Evolutionary conservation across 345 rosid species (phyloP).

Genomic region (Clarkia xantiana): DNA sequence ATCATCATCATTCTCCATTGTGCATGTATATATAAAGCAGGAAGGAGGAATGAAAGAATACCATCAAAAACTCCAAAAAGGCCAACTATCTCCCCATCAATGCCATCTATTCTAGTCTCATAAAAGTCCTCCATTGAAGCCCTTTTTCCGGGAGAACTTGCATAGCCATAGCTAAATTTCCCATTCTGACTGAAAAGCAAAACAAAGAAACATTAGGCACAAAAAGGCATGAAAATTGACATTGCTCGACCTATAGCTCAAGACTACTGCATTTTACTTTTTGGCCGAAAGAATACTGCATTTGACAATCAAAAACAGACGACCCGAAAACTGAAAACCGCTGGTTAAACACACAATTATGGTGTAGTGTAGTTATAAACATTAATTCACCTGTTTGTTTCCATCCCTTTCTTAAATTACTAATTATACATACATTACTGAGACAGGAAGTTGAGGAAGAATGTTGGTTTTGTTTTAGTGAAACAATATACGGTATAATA

Average conservation of each 20-base stretch:
- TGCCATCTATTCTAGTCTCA: slow-evolving; percentile 87
- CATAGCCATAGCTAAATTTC: slow-evolving; percentile 96
- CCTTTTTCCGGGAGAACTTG: slow-evolving; percentile 93
- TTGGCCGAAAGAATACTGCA: background rate
- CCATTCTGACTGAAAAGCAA: slow-evolving; percentile 62
- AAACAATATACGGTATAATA: too few species aligned
- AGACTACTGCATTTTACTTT: background rate
- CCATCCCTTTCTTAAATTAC: too few species aligned
- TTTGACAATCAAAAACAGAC: background rate
- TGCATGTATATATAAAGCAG: too few species aligned
- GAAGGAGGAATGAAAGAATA: slow-evolving; percentile 20
- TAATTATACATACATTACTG: too few species aligned
- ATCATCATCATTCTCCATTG: too few species aligned
- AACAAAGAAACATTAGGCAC: slow-evolving; percentile 6
- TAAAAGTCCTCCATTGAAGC: slow-evolving; percentile 98
- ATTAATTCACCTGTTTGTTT: too few species aligned
- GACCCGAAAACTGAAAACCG: too few species aligned
- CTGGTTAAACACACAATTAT: too few species aligned
- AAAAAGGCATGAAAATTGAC: background rate
- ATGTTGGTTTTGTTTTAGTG: too few species aligned
- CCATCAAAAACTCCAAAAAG: slow-evolving; percentile 99
- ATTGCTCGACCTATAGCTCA: background rate
- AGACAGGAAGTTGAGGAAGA: too few species aligned
- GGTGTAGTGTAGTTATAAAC: too few species aligned
- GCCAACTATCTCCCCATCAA: slow-evolving; percentile 88